Evolutionary conservation across 352 stramenopile species (phyloP).

Genomic region (Phytophthora pini): DNA sequence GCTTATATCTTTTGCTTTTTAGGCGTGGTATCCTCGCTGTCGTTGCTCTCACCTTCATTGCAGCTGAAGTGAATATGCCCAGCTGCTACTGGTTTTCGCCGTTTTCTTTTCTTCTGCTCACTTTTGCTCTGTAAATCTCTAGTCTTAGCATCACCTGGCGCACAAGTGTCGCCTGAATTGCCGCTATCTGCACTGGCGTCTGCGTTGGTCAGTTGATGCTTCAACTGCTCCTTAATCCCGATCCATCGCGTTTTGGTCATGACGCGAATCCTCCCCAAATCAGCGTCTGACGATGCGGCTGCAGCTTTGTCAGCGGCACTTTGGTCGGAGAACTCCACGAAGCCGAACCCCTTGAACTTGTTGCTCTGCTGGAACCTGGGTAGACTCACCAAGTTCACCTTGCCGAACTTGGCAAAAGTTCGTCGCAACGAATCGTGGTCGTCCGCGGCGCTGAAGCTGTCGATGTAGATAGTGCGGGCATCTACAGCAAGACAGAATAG

Average conservation of each 20-base stretch:
- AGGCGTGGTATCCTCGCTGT: not conserved
- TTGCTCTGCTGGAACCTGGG: slow-evolving; percentile 70
- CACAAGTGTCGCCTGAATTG: not conserved
- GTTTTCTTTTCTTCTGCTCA: slow-evolving; percentile 39
- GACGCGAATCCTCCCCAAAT: slow-evolving; percentile 49
- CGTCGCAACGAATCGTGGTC: slow-evolving; percentile 77
- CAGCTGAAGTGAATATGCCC: slow-evolving; percentile 57
- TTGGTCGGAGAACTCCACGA: slow-evolving; percentile 73
- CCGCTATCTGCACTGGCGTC: slow-evolving; percentile 5
- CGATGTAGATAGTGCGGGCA: slow-evolving; percentile 72
- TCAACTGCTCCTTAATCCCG: slow-evolving; percentile 72
- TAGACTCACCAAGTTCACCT: slow-evolving; percentile 82
- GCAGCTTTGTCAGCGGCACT: slow-evolving; percentile 36
- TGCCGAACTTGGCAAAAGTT: slow-evolving; percentile 65
- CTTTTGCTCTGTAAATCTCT: slow-evolving; percentile 14
- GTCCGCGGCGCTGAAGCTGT: slow-evolving; percentile 60
- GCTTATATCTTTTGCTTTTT: slow-evolving; percentile 40
- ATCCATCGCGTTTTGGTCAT: slow-evolving; percentile 71
- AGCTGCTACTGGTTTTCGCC: slow-evolving; percentile 11
- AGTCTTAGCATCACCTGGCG: not conserved
- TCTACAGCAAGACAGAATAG: slow-evolving; percentile 31
- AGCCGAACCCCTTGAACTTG: slow-evolving; percentile 85
- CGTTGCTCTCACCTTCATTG: slow-evolving; percentile 16
- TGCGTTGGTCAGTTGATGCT: slow-evolving; percentile 40
- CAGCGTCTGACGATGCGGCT: slow-evolving; percentile 23